Base-by-base conservation (phyloP, 2,329 filamentous ascomycete genomes). In the Pseudocercospora vitis region DNA sequence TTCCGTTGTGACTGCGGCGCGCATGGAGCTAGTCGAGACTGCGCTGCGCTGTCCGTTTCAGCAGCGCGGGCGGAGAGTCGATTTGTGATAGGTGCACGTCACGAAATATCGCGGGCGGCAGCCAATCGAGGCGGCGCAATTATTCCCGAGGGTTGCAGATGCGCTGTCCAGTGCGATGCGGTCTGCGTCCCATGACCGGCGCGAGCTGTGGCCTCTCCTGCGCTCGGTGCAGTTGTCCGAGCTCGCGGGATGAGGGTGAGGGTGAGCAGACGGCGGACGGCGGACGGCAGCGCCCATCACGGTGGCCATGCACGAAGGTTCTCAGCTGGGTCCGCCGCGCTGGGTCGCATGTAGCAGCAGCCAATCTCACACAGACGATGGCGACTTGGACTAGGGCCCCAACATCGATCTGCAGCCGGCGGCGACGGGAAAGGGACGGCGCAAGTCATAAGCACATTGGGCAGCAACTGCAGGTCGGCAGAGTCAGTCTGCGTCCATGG, bases 331-430 rank as follows among this genome's bases (percentile, higher is more conserved):
- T 31, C 42, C 42, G 24, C 14, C 21, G 23, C 9, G 24, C 29
- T 24, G 42, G 42, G 42, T 28, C 42, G 21, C 24, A 45, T 12
- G 12, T 24, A 11, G 23, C 24, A 31, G 21, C 42, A 45, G 24
- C 42, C 42, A 45, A 45, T 45, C 42, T 45, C 42, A 24, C 42
- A 28, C 16, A 31, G 24, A 16, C 42, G 42, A 45, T 45, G 42
- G 42, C 42, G 42, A 45, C 42, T 45, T 45, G 8, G 42, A 16
- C 42, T 8, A 45, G 42, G 42, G 42, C 21, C 42, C 23, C 42
- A 21, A 45, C 42, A 45, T 45, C 42, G 42, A 45, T 45, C 42
- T 45, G 42, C 42, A 45, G 42, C 24, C 42, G 42, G 42, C 42
- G 42, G 24, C 42, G 42, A 28, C 23, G 42, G 42, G 24, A 45